These are phyloP conservation scores for Cystobasidium pallidum DNA, from an alignment of 1,284 basidiomycete genomes.

Conservation along the genomic window DNA sequence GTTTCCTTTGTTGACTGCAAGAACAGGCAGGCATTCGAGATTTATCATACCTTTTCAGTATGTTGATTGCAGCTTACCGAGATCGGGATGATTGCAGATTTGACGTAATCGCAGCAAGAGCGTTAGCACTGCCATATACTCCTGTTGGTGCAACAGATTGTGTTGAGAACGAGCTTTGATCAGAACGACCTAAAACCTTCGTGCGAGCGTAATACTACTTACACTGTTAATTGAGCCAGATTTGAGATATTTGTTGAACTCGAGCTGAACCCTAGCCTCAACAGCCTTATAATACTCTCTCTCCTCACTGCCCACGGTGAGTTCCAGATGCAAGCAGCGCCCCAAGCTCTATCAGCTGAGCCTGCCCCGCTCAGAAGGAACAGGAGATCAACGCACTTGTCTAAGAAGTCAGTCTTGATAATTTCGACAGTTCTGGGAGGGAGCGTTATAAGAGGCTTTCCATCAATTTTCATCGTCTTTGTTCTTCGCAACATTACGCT, in stretches of 20 bases:
- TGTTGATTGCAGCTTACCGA: conserved; percentile 63
- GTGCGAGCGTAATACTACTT: not conserved
- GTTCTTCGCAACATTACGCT: conserved; percentile 87
- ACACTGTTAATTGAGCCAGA: conserved; percentile 61
- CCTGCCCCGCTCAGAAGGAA: too few relatives aligned
- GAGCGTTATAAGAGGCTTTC: conserved; percentile 81
- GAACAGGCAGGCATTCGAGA: not conserved
- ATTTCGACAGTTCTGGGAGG: conserved; percentile 75
- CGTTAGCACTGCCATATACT: conserved; percentile 44
- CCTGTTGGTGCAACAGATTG: not conserved
- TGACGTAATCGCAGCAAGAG: conserved; percentile 50
- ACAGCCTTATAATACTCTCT: conserved; percentile 78
- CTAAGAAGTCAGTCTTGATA: conserved; percentile 61
- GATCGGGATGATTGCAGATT: conserved; percentile 80
- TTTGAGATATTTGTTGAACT: conserved; percentile 69
- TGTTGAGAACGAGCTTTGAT: not conserved
- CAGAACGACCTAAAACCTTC: too few relatives aligned
- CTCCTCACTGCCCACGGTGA: conserved; percentile 70
- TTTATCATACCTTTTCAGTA: too few relatives aligned
- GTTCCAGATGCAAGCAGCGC: conserved; percentile 58
- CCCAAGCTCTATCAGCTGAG: not conserved
- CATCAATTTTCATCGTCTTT: conserved; percentile 78
- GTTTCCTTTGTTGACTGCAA: conserved; percentile 22
- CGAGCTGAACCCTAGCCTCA: conserved; percentile 71
- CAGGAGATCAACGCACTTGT: conserved; percentile 51